Conservation (phyloP, 2,329 filamentous ascomycete species). For the Neopestalotiopsis clavispora region DNA sequence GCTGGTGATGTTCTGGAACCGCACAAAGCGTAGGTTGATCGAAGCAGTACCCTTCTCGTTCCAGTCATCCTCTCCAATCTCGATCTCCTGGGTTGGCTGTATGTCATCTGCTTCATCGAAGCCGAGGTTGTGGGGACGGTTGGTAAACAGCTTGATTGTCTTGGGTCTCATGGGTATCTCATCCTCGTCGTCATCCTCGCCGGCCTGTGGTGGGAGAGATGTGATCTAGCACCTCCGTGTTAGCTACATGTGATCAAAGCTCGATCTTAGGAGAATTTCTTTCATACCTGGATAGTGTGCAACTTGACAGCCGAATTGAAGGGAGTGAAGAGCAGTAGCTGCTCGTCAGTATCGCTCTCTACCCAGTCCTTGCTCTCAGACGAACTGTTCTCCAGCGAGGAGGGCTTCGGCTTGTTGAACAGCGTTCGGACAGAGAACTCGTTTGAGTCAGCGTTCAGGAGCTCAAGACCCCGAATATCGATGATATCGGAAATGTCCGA, state of each 20-base stretch:
- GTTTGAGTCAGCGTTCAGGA: slow-evolving; percentile 80
- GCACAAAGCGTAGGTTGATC: slow-evolving; percentile 83
- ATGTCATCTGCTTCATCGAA: slow-evolving; percentile 95
- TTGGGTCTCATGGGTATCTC: slow-evolving; percentile 81
- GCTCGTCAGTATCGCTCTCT: slow-evolving; percentile 95
- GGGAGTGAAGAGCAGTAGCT: slow-evolving; percentile 90
- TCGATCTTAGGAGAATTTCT: slow-evolving; percentile 1
- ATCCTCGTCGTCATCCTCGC: slow-evolving; percentile 65
- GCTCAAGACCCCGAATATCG: slow-evolving; percentile 79
- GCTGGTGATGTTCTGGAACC: slow-evolving; percentile 93
- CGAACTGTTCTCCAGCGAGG: slow-evolving; percentile 83
- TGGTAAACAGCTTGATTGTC: slow-evolving; percentile 84
- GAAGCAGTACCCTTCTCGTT: slow-evolving; percentile 76
- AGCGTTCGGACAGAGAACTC: slow-evolving; percentile 74
- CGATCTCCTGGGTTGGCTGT: slow-evolving; percentile 78
- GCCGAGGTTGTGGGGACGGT: slow-evolving; percentile 86
- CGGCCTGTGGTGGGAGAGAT: slow-evolving; percentile 65
- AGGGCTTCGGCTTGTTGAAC: slow-evolving; percentile 69
- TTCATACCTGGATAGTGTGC: slow-evolving; percentile 73
- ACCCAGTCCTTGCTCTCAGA: slow-evolving; percentile 88
- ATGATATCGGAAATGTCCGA: slow-evolving; percentile 81
- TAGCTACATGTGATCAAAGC: slow-evolving; percentile 16
- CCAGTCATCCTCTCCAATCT: slow-evolving; percentile 80
- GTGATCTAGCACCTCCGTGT: slow-evolving; percentile 68
- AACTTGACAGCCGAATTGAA: slow-evolving; percentile 90